Percentiles rank a stretch among this genome's conserved stretches.
These are phyloP conservation scores for Claviceps spartinae DNA, from an alignment of 2,329 filamentous ascomycete species.

Conservation along the genomic window DNA sequence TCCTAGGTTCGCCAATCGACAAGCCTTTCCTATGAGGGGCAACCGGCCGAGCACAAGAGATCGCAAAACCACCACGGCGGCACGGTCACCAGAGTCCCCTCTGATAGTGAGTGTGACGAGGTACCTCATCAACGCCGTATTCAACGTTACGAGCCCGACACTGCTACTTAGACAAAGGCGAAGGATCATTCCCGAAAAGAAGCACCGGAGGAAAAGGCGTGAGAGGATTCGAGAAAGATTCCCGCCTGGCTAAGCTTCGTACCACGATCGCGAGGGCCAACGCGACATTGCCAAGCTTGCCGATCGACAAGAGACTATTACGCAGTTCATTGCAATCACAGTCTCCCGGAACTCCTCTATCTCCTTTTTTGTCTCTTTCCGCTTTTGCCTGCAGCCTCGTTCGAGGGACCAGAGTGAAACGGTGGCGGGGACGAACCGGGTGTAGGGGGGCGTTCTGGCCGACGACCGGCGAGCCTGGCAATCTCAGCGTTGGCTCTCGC, in stretches of 20 bases:
- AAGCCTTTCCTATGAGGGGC: no score
- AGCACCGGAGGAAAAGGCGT: conserved; percentile 12
- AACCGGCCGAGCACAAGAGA: no score
- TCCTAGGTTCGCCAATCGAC: no score
- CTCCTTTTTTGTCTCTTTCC: conserved; percentile 9
- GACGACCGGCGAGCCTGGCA: conserved; percentile 16
- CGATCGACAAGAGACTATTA: no score
- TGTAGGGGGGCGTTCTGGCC: no score
- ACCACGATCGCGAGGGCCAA: conserved; percentile 28
- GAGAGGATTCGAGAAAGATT: neutral
- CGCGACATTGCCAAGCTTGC: conserved; percentile 22
- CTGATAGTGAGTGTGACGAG: conserved; percentile 8
- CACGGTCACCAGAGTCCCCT: conserved; percentile 17
- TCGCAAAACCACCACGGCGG: conserved; percentile 17
- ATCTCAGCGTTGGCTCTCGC: conserved; percentile 29
- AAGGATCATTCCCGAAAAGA: conserved; percentile 5
- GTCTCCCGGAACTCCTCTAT: conserved; percentile 22
- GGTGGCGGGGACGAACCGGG: no score
- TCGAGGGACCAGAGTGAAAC: no score
- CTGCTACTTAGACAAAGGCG: conserved; percentile 11
- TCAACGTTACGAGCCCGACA: no score
- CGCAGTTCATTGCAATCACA: conserved; percentile 8
- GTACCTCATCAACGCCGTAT: no score
- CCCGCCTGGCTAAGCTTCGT: conserved; percentile 11
- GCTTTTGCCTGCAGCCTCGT: neutral